Conservation (phyloP, 169 alveolate species). For the Amoebophrya sp. region DNA sequence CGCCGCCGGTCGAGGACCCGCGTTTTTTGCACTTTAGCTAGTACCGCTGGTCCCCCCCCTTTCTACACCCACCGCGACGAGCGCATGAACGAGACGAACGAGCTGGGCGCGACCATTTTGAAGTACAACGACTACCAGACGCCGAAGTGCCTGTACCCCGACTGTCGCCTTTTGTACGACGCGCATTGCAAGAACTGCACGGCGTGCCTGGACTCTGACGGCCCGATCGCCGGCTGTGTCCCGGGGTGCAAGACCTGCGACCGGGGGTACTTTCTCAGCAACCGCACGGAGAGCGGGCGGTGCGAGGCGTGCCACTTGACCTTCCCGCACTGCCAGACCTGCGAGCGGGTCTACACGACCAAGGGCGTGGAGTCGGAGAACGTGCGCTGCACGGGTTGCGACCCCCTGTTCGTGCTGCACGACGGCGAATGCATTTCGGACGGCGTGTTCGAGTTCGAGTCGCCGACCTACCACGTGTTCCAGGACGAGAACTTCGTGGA, state of each 20-base stretch:
- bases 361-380: neutral
- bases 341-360: slow-evolving; percentile 4
- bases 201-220: slow-evolving; percentile 3
- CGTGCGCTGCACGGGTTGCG: slow-evolving; percentile 11
- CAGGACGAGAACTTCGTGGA: neutral
- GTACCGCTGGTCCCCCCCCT: no score
- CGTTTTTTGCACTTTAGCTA: no score
- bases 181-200: slow-evolving; percentile 14
- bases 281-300: neutral
- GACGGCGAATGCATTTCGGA: slow-evolving; percentile 18
- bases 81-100: neutral
- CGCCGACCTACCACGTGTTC: slow-evolving; percentile 9
- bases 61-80: no score
- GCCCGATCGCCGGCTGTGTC: neutral
- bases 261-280: neutral
- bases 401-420: slow-evolving; percentile 17
- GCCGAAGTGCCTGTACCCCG: neutral
- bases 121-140: neutral
- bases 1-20: no score
- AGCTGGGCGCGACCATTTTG: neutral
- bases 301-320: slow-evolving; percentile 7
- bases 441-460: slow-evolving; percentile 10
- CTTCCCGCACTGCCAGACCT: slow-evolving; percentile 11
- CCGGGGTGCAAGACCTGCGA: slow-evolving; percentile 11
- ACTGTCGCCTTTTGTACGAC: neutral